A percentile compares a stretch with the other conserved stretches of the same genome.
These are phyloP conservation scores for Clohesyomyces aquaticus DNA, from an alignment of 495 filamentous ascomycete species.

Conservation along the genomic window DNA sequence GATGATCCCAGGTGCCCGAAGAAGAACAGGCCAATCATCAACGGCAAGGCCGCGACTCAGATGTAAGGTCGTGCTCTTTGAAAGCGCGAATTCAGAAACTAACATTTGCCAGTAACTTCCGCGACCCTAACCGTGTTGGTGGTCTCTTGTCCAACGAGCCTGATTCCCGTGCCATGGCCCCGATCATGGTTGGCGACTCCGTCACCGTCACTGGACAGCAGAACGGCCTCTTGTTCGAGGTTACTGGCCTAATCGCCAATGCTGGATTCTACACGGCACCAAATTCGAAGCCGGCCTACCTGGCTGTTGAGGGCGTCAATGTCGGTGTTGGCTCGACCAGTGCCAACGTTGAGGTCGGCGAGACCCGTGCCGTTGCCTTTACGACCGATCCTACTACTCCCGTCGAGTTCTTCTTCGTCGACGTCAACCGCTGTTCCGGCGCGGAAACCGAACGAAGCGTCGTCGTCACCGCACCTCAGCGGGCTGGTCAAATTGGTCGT, in stretches of 20 bases:
- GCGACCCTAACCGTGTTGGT: neutral
- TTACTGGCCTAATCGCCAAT: neutral
- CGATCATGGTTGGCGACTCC: slow-evolving; percentile 2
- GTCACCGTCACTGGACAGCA: neutral
- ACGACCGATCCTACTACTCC: slow-evolving; percentile 5
- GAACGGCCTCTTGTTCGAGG: neutral
- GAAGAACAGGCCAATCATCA: slow-evolving; percentile 1
- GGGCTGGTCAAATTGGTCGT: slow-evolving; percentile 1
- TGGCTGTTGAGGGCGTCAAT: neutral
- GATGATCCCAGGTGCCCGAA: neutral
- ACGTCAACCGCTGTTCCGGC: neutral
- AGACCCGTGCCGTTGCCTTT: neutral
- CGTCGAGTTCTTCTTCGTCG: neutral
- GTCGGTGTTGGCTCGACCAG: neutral
- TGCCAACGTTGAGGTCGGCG: neutral
- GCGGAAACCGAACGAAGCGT: neutral
- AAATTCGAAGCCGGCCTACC: neutral
- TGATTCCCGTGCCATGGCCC: slow-evolving; percentile 2
- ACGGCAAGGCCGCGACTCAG: neutral
- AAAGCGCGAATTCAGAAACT: neutral
- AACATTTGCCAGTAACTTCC: neutral
- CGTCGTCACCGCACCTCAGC: neutral
- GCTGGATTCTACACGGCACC: slow-evolving; percentile 4
- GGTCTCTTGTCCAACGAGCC: neutral
- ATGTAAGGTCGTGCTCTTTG: neutral